Base-by-base conservation (phyloP, 1,284 basidiomycete genomes). In the Megacollybia platyphylla region DNA sequence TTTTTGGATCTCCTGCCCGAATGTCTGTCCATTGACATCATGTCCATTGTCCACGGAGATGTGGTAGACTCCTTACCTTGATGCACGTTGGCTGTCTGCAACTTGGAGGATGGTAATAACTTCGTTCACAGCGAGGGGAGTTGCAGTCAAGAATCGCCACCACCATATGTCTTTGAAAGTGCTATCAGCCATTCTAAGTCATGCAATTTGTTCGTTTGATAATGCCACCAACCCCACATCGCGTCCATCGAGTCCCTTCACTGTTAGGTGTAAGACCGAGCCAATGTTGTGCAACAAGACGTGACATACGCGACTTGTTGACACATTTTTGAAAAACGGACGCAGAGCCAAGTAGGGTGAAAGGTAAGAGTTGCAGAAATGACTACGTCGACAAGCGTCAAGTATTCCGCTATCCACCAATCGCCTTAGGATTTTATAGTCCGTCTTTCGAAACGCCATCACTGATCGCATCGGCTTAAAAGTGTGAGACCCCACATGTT, bases 81-180 rank as follows among this genome's bases (percentile, higher is more conserved):
- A 64, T 57, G 54, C 79, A 83, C 7, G 52, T 58, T 2, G 57
- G 59, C 13, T 68, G 63, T 44, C 63, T 67, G 56, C 81, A 85
- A 31, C 53, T 54, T 45, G 57, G 69, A 8, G 71, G 67, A 54
- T 85, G 81, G 49, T 63, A 63, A 45, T 70, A 69, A 52, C 80
- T 84, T 51, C 68, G 66, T 57, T 79, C 73, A 59, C 81, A 85
- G 35, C 61, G 67, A 28, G 53, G 52, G 18, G 70, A 74, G 56
- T 61, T 72, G 61, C 79, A 84, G 54, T 84, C 79, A 58, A 77
- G 63, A 58, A 84, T 78, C 41, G 77, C 80, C 37, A 73, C 63
- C 46, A 84, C 68, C 34, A 76, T 56, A 50, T 82, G 79, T 44
- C 80, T 70, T 58, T 83, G 79, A 56, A 83, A 84, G 55, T 84